phyloP scores from a whole-genome alignment of 805 yeast species.

The Ogataea populi-albae region DNA sequence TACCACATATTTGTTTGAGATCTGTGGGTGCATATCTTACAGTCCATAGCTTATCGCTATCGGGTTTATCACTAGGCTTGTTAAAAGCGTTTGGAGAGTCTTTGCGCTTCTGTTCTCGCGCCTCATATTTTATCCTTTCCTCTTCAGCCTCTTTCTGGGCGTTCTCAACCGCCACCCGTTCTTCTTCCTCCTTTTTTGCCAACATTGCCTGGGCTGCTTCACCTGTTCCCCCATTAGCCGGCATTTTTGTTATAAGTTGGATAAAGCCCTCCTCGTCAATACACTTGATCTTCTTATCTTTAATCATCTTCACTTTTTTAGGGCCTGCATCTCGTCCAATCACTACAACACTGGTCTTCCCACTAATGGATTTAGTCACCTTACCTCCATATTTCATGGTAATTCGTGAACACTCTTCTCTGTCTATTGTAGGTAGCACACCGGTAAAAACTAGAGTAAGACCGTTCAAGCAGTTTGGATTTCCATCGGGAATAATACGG shows the following conservation, averaged over 20 bases:
- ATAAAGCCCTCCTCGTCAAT: slow-evolving; percentile 85
- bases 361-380: slow-evolving; percentile 80
- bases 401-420: slow-evolving; percentile 69
- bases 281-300: slow-evolving; percentile 69
- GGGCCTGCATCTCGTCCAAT: slow-evolving; percentile 97
- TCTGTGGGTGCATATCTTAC: slow-evolving; percentile 84
- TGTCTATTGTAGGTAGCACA: slow-evolving; percentile 69
- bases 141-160: slow-evolving; percentile 45
- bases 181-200: slow-evolving; percentile 67
- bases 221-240: slow-evolving; percentile 90
- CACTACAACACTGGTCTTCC: slow-evolving; percentile 84
- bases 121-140: slow-evolving; percentile 27
- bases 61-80: slow-evolving; percentile 38
- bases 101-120: slow-evolving; percentile 26
- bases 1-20: slow-evolving; percentile 83
- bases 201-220: slow-evolving; percentile 71
- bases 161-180: slow-evolving; percentile 50
- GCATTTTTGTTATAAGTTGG: slow-evolving; percentile 72
- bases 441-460: slow-evolving; percentile 94
- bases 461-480: slow-evolving; percentile 83
- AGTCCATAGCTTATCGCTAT: slow-evolving; percentile 82
- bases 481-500: slow-evolving; percentile 71
- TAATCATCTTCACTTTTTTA: slow-evolving; percentile 80
- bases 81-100: slow-evolving; percentile 6
- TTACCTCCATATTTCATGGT: slow-evolving; percentile 90